phyloP scores from a whole-genome alignment of 768 basidiomycete genomes.

The Leccinum truebloodii region DNA sequence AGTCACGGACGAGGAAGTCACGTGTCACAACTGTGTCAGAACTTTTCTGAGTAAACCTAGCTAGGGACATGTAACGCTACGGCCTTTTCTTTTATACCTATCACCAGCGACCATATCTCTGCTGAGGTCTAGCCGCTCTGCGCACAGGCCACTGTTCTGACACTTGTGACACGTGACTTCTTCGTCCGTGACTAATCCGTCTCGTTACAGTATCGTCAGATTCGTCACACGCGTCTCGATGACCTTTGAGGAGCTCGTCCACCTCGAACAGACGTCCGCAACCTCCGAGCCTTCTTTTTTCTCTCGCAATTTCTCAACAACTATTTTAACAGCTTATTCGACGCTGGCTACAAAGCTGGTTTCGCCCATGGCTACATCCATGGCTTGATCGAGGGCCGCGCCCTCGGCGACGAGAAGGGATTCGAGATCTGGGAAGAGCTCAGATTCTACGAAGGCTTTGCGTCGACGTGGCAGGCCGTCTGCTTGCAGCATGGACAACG shows the following conservation, averaged over 20 bases:
- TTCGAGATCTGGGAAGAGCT: slow-evolving; percentile 98
- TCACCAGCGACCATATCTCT: too few species aligned
- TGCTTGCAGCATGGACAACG: slow-evolving; percentile 34
- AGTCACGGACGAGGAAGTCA: too few species aligned
- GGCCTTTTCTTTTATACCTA: too few species aligned
- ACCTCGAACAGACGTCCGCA: slow-evolving; percentile 64
- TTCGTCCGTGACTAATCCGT: too few species aligned
- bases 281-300: not conserved
- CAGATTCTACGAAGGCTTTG: slow-evolving; percentile 89
- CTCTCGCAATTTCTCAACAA: not conserved
- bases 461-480: slow-evolving; percentile 65
- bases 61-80: too few species aligned
- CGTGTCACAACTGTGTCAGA: too few species aligned
- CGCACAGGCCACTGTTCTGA: too few species aligned
- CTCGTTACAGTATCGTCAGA: too few species aligned
- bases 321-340: slow-evolving; percentile 65
- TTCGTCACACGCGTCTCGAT: too few species aligned
- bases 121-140: too few species aligned
- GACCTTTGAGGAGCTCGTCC: slow-evolving; percentile 36
- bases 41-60: too few species aligned
- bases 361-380: slow-evolving; percentile 85
- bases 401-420: slow-evolving; percentile 85
- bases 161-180: too few species aligned
- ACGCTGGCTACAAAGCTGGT: slow-evolving; percentile 75
- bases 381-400: slow-evolving; percentile 88